Evolutionary conservation across 805 yeast genomes (phyloP), one percentile per base, ranked within the genome.

Genomic region (Candida alai): DNA sequence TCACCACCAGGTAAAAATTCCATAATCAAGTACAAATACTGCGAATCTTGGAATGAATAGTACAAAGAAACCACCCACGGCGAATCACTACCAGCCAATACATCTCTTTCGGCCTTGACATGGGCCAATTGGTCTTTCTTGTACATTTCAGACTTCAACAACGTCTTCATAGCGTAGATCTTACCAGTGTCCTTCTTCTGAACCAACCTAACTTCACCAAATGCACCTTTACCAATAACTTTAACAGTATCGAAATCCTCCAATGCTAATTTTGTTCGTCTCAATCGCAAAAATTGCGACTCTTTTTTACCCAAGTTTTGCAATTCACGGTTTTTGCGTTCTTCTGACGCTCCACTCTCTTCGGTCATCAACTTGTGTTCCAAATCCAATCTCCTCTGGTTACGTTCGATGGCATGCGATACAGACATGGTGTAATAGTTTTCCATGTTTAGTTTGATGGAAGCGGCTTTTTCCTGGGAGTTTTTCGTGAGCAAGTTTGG

Each of bases 171-270:
- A 31, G 95, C 96, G 65, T 80, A 88, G 22, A 84, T 89, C 60
- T 84, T 82, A 34, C 96, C 95, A 1, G 93, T 83, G 59, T 93
- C 98, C 34, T 68, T 72, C 67, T 89, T 90, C 54, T 93, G 97
- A 10, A 93, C 97, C 35, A 93, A 68, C 42, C 97, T 74, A 22
- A 93, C 98, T 54, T 88, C 97, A 42, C 98, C 98, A 65, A 93
- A 93, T 0, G 98, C 96, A 43, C 98, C 98, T 57, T 93, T 93
- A 32, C 98, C 98, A 76, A 71, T 76, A 22, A 84, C 96, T 60
- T 87, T 87, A 35, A 88, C 94, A 1, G 96, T 88, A 39, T 70
- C 75, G 61, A 88, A 85, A 61, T 88, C 97, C 25, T 83, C 93
- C 27, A 87, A 65, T 1, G 87, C 74, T 35, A 88, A 67, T 51